Conservation (phyloP, 768 basidiomycete species). For the Suillus decipiens region DNA sequence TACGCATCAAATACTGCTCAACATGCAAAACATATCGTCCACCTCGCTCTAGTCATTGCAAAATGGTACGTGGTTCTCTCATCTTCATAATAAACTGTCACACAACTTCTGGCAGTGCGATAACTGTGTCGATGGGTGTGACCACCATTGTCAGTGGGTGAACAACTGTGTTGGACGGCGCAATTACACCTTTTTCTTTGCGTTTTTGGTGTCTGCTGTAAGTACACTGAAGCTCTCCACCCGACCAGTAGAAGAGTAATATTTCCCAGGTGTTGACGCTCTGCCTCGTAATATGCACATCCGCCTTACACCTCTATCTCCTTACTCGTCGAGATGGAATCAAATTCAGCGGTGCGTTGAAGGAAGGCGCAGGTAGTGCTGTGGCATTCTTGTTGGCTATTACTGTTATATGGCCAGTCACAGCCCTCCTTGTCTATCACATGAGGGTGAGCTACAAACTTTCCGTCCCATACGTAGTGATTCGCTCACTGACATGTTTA, state of each 20-base stretch:
- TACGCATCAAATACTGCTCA: constrained; percentile 90
- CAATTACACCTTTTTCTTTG: constrained; percentile 94
- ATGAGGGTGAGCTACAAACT: constrained; percentile 60
- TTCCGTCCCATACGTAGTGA: background rate
- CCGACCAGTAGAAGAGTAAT: constrained; percentile 10
- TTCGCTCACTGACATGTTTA: constrained; percentile 9
- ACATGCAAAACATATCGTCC: constrained; percentile 94
- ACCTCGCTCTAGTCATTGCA: constrained; percentile 93
- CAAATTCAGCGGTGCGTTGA: constrained; percentile 48
- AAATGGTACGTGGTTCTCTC: constrained; percentile 61
- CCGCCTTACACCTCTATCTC: constrained; percentile 78
- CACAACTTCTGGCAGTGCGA: constrained; percentile 64
- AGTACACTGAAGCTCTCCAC: constrained; percentile 32
- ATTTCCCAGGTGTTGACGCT: constrained; percentile 64
- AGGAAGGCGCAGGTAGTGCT: constrained; percentile 71
- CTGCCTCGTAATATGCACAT: constrained; percentile 77
- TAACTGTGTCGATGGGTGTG: constrained; percentile 95
- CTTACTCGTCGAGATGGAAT: constrained; percentile 54
- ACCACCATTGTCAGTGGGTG: constrained; percentile 90
- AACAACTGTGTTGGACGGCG: constrained; percentile 95
- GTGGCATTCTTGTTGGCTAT: constrained; percentile 76
- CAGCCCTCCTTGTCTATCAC: constrained; percentile 81
- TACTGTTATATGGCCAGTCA: constrained; percentile 80
- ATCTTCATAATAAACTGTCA: background rate
- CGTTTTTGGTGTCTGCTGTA: constrained; percentile 75